Evolutionary conservation across 2,329 filamentous ascomycete species (phyloP), one percentile per base, ranked within the genome.

Genomic region (Fusarium veterinarium): DNA sequence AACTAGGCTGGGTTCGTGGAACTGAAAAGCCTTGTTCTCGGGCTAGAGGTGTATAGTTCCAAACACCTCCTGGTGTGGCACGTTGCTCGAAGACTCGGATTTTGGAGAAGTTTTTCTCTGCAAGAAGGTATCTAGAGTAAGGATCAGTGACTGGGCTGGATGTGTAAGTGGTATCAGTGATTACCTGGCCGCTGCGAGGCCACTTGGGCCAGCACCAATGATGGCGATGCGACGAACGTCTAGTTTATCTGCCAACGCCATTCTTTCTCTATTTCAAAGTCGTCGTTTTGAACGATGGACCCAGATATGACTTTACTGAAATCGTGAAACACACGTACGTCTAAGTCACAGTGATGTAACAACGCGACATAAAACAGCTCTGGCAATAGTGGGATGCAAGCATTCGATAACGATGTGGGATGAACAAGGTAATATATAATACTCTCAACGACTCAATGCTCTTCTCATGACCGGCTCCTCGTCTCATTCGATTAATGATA

Each of bases 21-120:
- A 80, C 65, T 8, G 76, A 64, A 52, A 80, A 80, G 49, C 71
- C 74, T 12, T 77, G 56, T 52, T 80, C 78, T 8, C 66, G 67
- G 35, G 64, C 73, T 7, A 72, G 41, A 2, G 77, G 60, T 38
- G 86, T 89, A 75, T 93, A 91, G 70, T 92, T 92, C 93, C 93
- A 95, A 9, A 93, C 86, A 1, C 93, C 93, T 20, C 92, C 93
- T 4, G 89, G 84, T 12, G 84, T 84, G 42, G 84, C 82, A 52
- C 91, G 87, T 79, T 95, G 92, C 78, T 95, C 93, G 74, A 91
- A 93, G 16, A 95, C 79, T 25, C 89, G 86, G 42, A 95, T 90
- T 23, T 85, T 86, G 14, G 88, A 83, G 75, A 94, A 94, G 79
- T 72, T 79, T 33, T 84, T 76, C 87, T 89, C 92, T 0, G 91